phyloP scores from a whole-genome alignment of 495 filamentous ascomycete species.

The Filosporella fistucella region DNA sequence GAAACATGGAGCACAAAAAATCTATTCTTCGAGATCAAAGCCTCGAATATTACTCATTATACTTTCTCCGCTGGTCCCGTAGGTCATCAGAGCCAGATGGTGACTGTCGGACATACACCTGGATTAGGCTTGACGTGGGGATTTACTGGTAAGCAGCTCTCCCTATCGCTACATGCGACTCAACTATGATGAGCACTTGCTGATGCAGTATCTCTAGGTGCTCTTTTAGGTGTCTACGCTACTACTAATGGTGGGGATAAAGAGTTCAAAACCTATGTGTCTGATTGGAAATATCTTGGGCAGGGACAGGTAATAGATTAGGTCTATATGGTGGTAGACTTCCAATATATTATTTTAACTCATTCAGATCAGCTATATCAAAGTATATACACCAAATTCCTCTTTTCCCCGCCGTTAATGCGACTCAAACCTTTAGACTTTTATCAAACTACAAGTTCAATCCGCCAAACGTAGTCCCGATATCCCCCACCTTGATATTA shows the following conservation, averaged over 20 bases:
- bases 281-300: constrained; percentile 39
- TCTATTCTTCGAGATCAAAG: constrained; percentile 13
- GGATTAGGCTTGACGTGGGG: constrained; percentile 16
- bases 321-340: too few relatives aligned
- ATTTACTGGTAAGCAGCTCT: constrained; percentile 11
- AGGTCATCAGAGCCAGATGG: not conserved
- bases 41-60: constrained; percentile 41
- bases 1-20: constrained; percentile 1
- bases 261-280: constrained; percentile 36
- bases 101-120: constrained; percentile 4
- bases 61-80: constrained; percentile 24
- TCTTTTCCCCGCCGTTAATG: too few relatives aligned
- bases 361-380: too few relatives aligned
- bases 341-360: too few relatives aligned
- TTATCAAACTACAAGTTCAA: too few relatives aligned
- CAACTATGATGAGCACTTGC: too few relatives aligned
- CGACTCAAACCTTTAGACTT: too few relatives aligned
- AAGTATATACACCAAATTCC: too few relatives aligned
- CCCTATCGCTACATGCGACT: too few relatives aligned
- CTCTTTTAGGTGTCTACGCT: constrained; percentile 42
- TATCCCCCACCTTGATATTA: constrained; percentile 62
- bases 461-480: constrained; percentile 47
- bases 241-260: constrained; percentile 44
- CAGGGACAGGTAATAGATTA: constrained; percentile 36
- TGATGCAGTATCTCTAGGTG: too few relatives aligned